These are phyloP conservation scores for Wickerhamiella spandovensis DNA, from an alignment of 805 yeast genomes.

Conservation along the genomic window DNA sequence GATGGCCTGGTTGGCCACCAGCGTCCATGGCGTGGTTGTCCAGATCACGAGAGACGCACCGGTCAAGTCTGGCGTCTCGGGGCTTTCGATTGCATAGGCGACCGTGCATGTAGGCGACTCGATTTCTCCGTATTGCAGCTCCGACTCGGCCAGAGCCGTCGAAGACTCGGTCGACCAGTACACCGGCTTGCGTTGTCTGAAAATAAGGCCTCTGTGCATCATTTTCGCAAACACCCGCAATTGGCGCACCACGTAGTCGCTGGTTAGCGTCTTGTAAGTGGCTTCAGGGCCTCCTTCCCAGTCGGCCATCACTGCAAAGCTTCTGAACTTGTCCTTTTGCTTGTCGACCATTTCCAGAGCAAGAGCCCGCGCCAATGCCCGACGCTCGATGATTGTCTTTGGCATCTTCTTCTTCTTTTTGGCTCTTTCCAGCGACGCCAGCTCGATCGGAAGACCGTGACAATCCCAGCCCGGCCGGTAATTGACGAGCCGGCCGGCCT, in stretches of 20 bases:
- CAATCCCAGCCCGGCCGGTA: conserved; percentile 98
- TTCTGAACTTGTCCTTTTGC: conserved; percentile 52
- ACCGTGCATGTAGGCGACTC: conserved; percentile 48
- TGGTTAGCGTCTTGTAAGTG: conserved; percentile 55
- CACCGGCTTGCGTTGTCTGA: conserved; percentile 85
- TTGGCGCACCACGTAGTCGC: conserved; percentile 62
- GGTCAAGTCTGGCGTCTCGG: background rate
- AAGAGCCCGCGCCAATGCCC: conserved; percentile 52
- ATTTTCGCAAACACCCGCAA: conserved; percentile 53
- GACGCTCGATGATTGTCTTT: conserved; percentile 35
- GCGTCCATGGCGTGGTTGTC: conserved; percentile 99
- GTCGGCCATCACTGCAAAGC: conserved; percentile 73
- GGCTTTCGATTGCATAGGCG: conserved; percentile 42
- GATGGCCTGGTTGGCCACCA: conserved; percentile 76
- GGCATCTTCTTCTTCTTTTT: conserved; percentile 20
- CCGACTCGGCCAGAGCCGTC: conserved; percentile 95
- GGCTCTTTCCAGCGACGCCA: conserved; percentile 53
- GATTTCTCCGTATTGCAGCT: conserved; percentile 71
- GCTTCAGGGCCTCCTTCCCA: conserved; percentile 36
- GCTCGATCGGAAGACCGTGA: conserved; percentile 93
- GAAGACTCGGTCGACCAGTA: conserved; percentile 93
- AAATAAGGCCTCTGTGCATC: conserved; percentile 52
- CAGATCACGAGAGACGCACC: conserved; percentile 38
- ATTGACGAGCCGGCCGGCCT: conserved; percentile 46
- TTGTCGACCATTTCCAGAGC: conserved; percentile 52